These are phyloP conservation scores for Diutina rugosa DNA, from an alignment of 1,139 yeast species.

Conservation along the genomic window DNA sequence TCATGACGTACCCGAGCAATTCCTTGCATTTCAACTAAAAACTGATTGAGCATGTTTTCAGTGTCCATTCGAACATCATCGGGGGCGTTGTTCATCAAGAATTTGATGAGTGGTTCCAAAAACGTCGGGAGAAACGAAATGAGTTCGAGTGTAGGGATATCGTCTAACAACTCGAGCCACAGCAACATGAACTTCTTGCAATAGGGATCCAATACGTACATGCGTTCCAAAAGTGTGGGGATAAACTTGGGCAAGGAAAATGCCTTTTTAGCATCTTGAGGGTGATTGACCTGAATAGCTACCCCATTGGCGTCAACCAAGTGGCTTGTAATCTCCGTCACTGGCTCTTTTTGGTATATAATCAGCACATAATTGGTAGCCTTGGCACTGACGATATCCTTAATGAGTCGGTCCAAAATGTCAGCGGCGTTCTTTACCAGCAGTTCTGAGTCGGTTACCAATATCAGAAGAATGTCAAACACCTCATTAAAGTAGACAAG, in stretches of 20 bases:
- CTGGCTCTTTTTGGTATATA: slow-evolving; percentile 27
- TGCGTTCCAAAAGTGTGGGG: slow-evolving; percentile 80
- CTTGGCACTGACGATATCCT: slow-evolving; percentile 92
- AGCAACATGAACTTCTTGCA: slow-evolving; percentile 85
- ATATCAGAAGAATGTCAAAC: slow-evolving; percentile 80
- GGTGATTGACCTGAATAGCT: slow-evolving; percentile 48
- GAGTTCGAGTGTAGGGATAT: slow-evolving; percentile 84
- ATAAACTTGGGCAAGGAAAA: slow-evolving; percentile 82
- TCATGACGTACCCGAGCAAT: slow-evolving; percentile 55
- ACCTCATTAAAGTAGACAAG: slow-evolving; percentile 84
- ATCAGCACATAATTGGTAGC: slow-evolving; percentile 87
- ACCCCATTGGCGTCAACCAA: slow-evolving; percentile 22
- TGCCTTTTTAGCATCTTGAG: slow-evolving; percentile 57
- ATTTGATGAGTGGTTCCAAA: slow-evolving; percentile 72
- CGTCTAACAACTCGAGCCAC: slow-evolving; percentile 85
- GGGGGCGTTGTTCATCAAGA: slow-evolving; percentile 66
- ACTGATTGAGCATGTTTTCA: slow-evolving; percentile 58
- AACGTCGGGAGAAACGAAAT: slow-evolving; percentile 82
- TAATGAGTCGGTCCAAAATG: slow-evolving; percentile 75
- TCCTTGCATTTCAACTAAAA: slow-evolving; percentile 69
- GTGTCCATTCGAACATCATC: slow-evolving; percentile 84
- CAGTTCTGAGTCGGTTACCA: slow-evolving; percentile 85
- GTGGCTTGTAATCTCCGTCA: background rate
- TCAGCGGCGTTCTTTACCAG: slow-evolving; percentile 96
- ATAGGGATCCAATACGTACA: slow-evolving; percentile 85